These are phyloP conservation scores for Pleurotus tuber-regium DNA, from an alignment of 768 basidiomycete genomes.

Conservation along the genomic window DNA sequence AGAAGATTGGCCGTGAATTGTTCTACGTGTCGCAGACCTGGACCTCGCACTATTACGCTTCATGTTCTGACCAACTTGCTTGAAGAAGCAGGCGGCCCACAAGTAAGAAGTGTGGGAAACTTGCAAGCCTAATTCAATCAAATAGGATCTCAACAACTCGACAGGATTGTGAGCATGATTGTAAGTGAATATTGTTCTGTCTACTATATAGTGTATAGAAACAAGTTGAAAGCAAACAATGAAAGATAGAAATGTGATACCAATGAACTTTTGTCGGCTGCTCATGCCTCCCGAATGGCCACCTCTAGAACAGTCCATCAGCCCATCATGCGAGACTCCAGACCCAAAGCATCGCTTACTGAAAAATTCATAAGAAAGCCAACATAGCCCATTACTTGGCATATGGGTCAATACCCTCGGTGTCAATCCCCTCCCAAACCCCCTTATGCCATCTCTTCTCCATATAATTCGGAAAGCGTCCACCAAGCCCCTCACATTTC, in stretches of 20 bases:
- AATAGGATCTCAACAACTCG: no score
- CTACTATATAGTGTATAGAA: no score
- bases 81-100: no score
- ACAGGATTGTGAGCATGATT: no score
- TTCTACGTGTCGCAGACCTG: no score
- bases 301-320: conserved; percentile 9
- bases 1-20: not conserved
- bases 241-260: conserved; percentile 1
- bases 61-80: no score
- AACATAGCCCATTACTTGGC: conserved; percentile 96
- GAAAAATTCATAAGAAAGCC: conserved; percentile 98
- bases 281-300: conserved; percentile 8
- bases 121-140: no score
- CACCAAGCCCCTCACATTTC: conserved; percentile 77
- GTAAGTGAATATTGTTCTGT: no score
- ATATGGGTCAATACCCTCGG: conserved; percentile 93
- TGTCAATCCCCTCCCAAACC: conserved; percentile 83
- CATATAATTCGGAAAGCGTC: conserved; percentile 91
- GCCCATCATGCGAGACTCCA: not conserved
- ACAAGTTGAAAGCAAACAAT: no score
- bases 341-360: conserved; percentile 55
- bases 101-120: no score
- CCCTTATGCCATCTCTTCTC: conserved; percentile 79
- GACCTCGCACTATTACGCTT: no score
- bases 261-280: not conserved